These are phyloP conservation scores for Camellia sinensis DNA, from an alignment of 148 eudicot species.

Conservation along the genomic window DNA sequence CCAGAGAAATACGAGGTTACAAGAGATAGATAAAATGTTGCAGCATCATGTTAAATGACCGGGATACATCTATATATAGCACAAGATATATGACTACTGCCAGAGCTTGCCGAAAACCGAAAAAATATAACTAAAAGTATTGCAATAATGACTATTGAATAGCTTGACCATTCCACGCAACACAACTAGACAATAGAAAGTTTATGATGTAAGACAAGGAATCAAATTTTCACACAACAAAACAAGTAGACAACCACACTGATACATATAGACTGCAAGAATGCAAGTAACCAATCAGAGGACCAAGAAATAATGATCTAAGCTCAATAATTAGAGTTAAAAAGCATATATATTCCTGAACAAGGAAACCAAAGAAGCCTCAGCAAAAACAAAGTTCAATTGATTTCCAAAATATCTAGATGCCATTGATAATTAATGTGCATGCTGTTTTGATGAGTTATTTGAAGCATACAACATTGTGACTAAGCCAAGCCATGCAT, in stretches of 20 bases:
- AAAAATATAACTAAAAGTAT: background rate
- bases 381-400: background rate
- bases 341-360: background rate
- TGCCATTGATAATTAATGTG: background rate
- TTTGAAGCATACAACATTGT: constrained; percentile 7
- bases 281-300: background rate
- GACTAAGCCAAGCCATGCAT: background rate
- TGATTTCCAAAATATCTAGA: too few species aligned
- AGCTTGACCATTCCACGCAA: background rate
- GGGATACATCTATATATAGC: background rate
- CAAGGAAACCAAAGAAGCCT: constrained; percentile 7
- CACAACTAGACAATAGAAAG: background rate
- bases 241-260: background rate
- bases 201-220: constrained; percentile 4
- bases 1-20: background rate
- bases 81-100: background rate
- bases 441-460: background rate
- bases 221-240: background rate
- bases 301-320: background rate
- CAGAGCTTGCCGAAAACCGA: background rate
- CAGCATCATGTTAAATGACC: background rate
- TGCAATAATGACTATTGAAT: background rate
- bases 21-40: background rate
- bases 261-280: constrained; percentile 1
- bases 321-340: background rate